Percentiles rank a stretch among this genome's conserved stretches.
phyloP scores from a whole-genome alignment of 163 green algal genomes.

The Volvox carteri region DNA sequence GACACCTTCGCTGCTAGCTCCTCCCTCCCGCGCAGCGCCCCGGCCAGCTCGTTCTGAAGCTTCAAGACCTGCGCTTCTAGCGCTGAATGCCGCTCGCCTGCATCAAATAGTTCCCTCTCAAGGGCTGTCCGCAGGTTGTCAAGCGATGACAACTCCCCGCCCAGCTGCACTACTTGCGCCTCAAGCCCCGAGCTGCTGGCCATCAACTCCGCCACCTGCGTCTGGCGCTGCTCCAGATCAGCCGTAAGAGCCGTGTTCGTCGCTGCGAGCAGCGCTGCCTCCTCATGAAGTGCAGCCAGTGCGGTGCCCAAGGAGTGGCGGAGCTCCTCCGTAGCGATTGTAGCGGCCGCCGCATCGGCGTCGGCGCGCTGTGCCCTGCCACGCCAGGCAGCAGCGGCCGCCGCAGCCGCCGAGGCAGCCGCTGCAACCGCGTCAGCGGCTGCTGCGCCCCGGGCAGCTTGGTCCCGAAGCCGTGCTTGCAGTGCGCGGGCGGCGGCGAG shows the following conservation, averaged over 20 bases:
- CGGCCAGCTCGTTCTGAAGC: background rate
- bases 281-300: slow-evolving; percentile 1
- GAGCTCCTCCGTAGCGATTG: background rate
- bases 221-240: slow-evolving; percentile 21
- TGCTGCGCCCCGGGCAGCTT: background rate
- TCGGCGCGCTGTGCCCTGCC: background rate
- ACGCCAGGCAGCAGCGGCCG: background rate
- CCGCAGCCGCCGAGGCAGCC: background rate
- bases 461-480: background rate
- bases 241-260: background rate
- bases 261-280: background rate
- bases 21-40: background rate
- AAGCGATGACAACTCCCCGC: background rate
- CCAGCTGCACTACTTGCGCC: background rate
- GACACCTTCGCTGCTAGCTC: background rate
- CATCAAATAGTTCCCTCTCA: background rate
- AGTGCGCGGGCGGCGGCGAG: background rate
- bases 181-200: background rate
- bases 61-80: background rate
- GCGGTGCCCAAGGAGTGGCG: background rate
- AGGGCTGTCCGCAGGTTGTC: background rate
- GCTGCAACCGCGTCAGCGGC: background rate
- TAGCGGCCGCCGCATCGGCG: background rate
- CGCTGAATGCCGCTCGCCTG: background rate
- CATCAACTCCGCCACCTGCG: slow-evolving; percentile 4